Base-by-base conservation (phyloP, 345 rosid genomes). In the Pistacia atlantica region DNA sequence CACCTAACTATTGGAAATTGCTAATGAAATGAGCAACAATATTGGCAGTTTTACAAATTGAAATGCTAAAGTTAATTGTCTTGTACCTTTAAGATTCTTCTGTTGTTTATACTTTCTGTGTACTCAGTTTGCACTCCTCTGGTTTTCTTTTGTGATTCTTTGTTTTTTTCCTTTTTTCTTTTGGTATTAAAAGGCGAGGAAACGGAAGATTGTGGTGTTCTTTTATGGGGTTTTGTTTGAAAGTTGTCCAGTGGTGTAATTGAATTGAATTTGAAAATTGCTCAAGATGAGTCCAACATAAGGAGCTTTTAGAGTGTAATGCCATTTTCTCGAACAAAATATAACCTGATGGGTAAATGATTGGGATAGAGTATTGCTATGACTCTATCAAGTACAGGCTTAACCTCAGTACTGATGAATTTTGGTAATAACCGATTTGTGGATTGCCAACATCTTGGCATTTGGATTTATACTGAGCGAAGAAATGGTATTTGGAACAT, bases 1-100 rank as follows among this genome's bases (percentile, higher is more conserved):
- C 79, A 63, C 76, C 75, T 74, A 72, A 80, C 75, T 18, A 78
- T 61, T 77, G 49, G 64, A 64, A 71, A 63, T 77, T 65, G 65
- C 38, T 67, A 73, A 71, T 69, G 63, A 18, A 75, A 14, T 61
- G 68, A 64, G 73, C 72, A 75, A 58, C 35, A 59, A 16, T 68
- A 57, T 13, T 67, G 46, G 71, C 67, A 67, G 33, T 67, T 66
- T 64, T 69, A 38, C 51, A 51, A 56, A 28, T 69, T 57, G 75
- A 46, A 56, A 11, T 56, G 38, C 45, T n/a, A 48, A 61, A 65
- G 33, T 64, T 64, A 8, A 33, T 12, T 70, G 13, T 52, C 33
- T 74, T 74, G 77, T 35, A 51, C 59, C 77, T 51, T 48, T 64
- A 37, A 31, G 58, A 35, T 61, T 73, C 60, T 61, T 46, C 17